phyloP scores from a whole-genome alignment of 2,329 filamentous ascomycete genomes.

The Elsinoe perseae region DNA sequence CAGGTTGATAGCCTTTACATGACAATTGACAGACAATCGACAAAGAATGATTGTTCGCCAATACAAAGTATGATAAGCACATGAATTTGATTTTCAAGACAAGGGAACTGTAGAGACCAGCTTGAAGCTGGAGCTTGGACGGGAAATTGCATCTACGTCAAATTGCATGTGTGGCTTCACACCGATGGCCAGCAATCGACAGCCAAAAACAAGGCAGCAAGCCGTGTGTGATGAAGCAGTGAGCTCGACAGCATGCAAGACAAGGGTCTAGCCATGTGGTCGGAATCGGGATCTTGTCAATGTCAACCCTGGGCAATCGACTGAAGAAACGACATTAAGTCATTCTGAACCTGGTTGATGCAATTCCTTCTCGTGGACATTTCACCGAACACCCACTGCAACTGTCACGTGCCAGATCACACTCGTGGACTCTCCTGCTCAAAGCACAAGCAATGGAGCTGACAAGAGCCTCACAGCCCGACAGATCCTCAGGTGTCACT shows the following conservation, averaged over 20 bases:
- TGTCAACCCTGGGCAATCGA: neutral
- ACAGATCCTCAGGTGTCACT: neutral
- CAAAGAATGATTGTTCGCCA: neutral
- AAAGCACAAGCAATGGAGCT: neutral
- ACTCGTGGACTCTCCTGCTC: neutral
- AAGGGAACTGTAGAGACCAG: neutral
- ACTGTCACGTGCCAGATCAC: neutral
- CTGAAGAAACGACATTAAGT: neutral
- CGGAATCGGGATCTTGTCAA: neutral
- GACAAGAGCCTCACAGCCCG: neutral
- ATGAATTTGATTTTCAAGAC: too few species aligned
- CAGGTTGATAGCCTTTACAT: neutral
- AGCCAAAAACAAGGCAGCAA: neutral
- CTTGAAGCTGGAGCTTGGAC: neutral
- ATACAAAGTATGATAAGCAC: too few species aligned
- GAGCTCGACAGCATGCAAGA: neutral
- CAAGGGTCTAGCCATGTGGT: neutral
- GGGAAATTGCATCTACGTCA: neutral
- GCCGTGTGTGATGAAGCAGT: slow-evolving; percentile 7
- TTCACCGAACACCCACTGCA: neutral
- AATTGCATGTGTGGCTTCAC: slow-evolving; percentile 1
- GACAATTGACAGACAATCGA: neutral
- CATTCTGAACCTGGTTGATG: neutral
- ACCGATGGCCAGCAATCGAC: neutral
- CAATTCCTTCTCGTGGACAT: neutral